A percentile compares a stretch with the other conserved stretches of the same genome.
phyloP scores from a whole-genome alignment of 371 early-diverging fungal species.

The Mucor velutinosus region DNA sequence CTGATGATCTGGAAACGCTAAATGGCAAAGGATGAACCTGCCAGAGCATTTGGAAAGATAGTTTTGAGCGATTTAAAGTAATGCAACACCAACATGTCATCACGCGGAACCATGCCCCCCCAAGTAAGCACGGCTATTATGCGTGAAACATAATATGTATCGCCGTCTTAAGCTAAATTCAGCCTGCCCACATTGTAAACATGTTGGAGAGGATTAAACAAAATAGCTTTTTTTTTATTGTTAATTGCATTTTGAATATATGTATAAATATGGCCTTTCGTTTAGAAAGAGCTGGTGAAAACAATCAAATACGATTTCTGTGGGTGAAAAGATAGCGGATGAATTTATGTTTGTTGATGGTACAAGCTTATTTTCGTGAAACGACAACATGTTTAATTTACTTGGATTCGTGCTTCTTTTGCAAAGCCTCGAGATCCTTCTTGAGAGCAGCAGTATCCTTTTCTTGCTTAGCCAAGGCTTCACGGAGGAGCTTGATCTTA shows the following conservation, averaged over 20 bases:
- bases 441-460: constrained; percentile 31
- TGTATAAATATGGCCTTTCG: neutral
- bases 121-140: neutral
- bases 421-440: constrained; percentile 31
- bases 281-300: neutral
- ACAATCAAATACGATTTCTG: neutral
- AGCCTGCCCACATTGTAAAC: neutral
- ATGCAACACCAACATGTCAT: neutral
- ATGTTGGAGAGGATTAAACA: neutral
- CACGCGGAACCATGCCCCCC: neutral
- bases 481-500: constrained; percentile 41
- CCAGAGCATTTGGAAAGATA: too few species aligned
- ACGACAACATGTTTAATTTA: constrained; percentile 8
- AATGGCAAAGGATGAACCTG: too few species aligned
- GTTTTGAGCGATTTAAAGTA: neutral
- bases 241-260: neutral
- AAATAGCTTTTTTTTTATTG: neutral
- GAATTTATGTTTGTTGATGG: neutral
- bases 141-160: neutral
- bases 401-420: constrained; percentile 20
- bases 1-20: too few species aligned
- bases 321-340: neutral
- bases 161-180: neutral
- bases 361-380: neutral
- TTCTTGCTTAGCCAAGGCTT: constrained; percentile 35